Conservation (phyloP, 257 asterid genomes). For the Nyctanthes arbortristis region DNA sequence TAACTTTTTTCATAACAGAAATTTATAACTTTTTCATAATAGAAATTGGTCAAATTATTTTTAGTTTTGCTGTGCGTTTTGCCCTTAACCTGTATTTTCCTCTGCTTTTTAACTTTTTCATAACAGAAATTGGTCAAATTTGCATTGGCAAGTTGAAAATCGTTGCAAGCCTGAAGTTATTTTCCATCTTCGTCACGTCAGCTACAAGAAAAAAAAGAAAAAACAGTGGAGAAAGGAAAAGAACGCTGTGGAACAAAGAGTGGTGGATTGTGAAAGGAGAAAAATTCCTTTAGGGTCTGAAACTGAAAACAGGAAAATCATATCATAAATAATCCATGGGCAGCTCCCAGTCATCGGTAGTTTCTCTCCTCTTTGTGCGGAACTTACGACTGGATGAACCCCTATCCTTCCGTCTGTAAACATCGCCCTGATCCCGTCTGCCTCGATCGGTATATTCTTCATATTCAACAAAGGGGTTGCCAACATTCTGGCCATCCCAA, state of each 20-base stretch:
- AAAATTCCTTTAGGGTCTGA: background rate
- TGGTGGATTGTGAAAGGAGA: background rate
- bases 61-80: no score
- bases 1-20: no score
- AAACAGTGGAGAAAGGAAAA: no score
- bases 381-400: slow-evolving; percentile 19
- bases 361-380: slow-evolving; percentile 31
- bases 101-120: background rate
- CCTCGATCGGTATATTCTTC: slow-evolving; percentile 28
- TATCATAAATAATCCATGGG: slow-evolving; percentile 64
- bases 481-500: slow-evolving; percentile 41
- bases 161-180: background rate
- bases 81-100: no score
- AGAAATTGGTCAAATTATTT: no score
- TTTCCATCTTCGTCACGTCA: background rate
- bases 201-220: no score
- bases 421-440: slow-evolving; percentile 8
- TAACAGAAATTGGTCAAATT: background rate
- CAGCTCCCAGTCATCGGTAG: slow-evolving; percentile 51
- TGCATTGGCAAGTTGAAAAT: background rate
- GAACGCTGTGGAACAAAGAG: background rate
- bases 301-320: no score
- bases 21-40: no score
- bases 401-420: slow-evolving; percentile 24
- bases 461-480: slow-evolving; percentile 30